These are phyloP conservation scores for Sordariomycetes sp. DNA, from an alignment of 2,329 filamentous ascomycete species.

Conservation along the genomic window DNA sequence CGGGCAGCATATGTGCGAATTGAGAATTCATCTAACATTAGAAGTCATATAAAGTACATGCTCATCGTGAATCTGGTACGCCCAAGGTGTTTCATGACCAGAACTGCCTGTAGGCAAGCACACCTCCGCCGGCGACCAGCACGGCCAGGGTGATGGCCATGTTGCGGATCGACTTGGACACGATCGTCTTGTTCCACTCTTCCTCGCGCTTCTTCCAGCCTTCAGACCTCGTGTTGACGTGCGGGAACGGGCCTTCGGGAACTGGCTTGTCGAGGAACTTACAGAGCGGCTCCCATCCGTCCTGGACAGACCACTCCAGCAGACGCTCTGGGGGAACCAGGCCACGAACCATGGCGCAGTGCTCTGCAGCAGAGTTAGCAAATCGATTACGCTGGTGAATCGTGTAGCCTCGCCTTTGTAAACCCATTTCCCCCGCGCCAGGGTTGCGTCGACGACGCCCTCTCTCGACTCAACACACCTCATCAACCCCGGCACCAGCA, in stretches of 20 bases:
- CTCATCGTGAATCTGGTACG: too few relatives aligned
- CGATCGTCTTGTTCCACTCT: neutral
- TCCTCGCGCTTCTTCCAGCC: neutral
- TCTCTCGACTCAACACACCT: constrained; percentile 15
- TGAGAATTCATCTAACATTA: too few relatives aligned
- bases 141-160: too few relatives aligned
- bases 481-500: constrained; percentile 19
- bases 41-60: too few relatives aligned
- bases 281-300: constrained; percentile 32
- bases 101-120: too few relatives aligned
- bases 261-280: constrained; percentile 25
- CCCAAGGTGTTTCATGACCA: too few relatives aligned
- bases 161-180: too few relatives aligned
- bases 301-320: constrained; percentile 25
- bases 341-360: constrained; percentile 20
- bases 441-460: constrained; percentile 10
- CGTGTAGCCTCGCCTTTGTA: constrained; percentile 12
- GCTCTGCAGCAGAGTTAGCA: constrained; percentile 12
- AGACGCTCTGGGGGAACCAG: constrained; percentile 18
- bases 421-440: constrained; percentile 17
- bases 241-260: constrained; percentile 22
- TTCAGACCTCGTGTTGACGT: constrained; percentile 17
- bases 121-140: too few relatives aligned
- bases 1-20: too few relatives aligned
- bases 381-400: neutral